Base-by-base conservation (phyloP, 768 basidiomycete genomes). In the Leccinellum luteum region DNA sequence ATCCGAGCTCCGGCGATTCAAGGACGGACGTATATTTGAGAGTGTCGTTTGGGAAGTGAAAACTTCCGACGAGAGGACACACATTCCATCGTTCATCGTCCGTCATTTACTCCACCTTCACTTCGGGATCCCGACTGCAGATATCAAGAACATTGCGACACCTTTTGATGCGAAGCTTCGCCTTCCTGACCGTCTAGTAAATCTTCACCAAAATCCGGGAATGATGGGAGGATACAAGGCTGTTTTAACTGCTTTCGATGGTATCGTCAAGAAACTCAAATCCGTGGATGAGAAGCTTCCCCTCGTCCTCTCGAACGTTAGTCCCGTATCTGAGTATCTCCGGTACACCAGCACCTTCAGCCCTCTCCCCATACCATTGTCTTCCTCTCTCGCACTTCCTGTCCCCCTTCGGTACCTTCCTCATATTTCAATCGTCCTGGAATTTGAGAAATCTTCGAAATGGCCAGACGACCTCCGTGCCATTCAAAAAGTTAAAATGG, bases 1-100 rank as follows among this genome's bases (percentile, higher is more conserved):
- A 71, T 87, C 94, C 0, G 96, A 98, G 67, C 77, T 98, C 17
- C 82, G 97, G 6, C 83, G 95, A 38, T 99, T 99, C 79, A 95
- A 98, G 72, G 95, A 99, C 65, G 96, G 96, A 1, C 82, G 88
- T 17, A 98, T 98, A 60, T 68, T 82, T 6, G 94, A 98, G 72
- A 92, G 90, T 63, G 93, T 98, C n/a, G 94, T 98, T 3, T 99
- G 97, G 97, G 89, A 97, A 19, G 84, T 92, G 8, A 81, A 83
- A 59, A 87, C 84, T 3, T 79, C 82, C 0, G 93, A 96, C 52
- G 92, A 94, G 59, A 86, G 92, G 27, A 78, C 85, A 0, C 82
- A 86, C 59, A 85, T 98, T 28, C 93, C 94, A 0, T 75, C 78
- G 14, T 79, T 83, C 74, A 83, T 98, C 63, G 84, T 92, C 27